Conservation (phyloP, 108 stramenopile genomes). For the Hondaea fermentalgiana region DNA sequence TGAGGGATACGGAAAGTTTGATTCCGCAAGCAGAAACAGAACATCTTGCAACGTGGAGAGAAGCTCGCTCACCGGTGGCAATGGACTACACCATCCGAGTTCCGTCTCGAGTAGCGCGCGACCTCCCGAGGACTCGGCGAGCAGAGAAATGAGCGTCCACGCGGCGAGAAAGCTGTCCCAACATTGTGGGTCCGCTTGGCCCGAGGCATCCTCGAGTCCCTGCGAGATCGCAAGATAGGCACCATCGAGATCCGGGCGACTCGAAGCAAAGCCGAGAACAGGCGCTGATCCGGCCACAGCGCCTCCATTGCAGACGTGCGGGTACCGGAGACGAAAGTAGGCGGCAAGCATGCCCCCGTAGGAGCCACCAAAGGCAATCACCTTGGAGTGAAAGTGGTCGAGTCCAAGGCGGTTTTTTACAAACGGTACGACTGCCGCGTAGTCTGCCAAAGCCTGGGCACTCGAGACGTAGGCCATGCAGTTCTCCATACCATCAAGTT, state of each 20-base stretch:
- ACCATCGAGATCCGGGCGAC: background rate
- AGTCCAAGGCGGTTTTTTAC: constrained; percentile 29
- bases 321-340: constrained; percentile 77
- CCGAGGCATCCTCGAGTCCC: background rate
- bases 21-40: constrained; percentile 47
- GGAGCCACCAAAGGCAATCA: constrained; percentile 73
- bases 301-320: constrained; percentile 55
- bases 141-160: background rate
- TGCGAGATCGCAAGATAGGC: background rate
- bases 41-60: constrained; percentile 34
- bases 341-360: constrained; percentile 85
- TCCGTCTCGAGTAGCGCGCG: background rate
- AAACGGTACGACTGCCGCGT: constrained; percentile 52
- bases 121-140: background rate
- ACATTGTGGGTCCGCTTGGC: background rate
- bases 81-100: constrained; percentile 51
- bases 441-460: constrained; percentile 68
- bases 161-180: background rate
- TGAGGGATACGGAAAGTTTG: constrained; percentile 22
- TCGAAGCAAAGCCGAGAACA: constrained; percentile 36
- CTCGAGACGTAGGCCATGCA: constrained; percentile 20
- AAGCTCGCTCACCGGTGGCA: background rate
- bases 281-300: constrained; percentile 72
- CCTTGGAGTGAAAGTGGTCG: constrained; percentile 23
- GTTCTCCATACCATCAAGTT: background rate